phyloP scores from a whole-genome alignment of 2,329 filamentous ascomycete genomes.

The Myriosclerotinia scirpicola region DNA sequence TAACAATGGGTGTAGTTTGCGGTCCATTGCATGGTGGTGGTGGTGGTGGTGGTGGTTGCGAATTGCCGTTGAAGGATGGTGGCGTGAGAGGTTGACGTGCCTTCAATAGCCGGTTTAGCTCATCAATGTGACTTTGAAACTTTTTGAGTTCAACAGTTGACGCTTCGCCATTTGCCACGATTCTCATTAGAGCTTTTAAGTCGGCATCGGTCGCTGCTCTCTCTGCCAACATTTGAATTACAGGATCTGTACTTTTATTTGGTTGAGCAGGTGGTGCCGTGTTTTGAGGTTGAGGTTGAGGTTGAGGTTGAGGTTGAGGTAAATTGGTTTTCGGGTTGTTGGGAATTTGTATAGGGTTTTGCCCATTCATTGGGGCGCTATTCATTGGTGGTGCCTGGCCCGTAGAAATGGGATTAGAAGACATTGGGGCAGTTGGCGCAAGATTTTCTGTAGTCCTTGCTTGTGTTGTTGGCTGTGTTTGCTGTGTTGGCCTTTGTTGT shows the following conservation, averaged over 20 bases:
- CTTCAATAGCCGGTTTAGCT: constrained; percentile 67
- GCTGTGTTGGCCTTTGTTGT: constrained; percentile 38
- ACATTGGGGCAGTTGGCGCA: constrained; percentile 3
- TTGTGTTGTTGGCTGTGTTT: constrained; percentile 27
- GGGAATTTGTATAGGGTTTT: neutral
- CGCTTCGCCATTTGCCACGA: constrained; percentile 74
- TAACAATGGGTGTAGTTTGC: constrained; percentile 25
- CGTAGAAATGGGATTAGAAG: neutral
- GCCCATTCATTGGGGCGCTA: constrained; percentile 5
- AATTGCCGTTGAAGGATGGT: constrained; percentile 30
- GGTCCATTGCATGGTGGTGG: constrained; percentile 25
- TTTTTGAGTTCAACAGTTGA: constrained; percentile 68
- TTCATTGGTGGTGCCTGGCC: constrained; percentile 1
- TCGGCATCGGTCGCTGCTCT: constrained; percentile 71
- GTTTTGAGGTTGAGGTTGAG: constrained; percentile 12
- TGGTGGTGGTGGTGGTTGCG: constrained; percentile 28
- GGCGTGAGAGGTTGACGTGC: constrained; percentile 54
- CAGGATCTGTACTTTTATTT: constrained; percentile 61
- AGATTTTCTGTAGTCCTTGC: constrained; percentile 26
- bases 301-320: constrained; percentile 8
- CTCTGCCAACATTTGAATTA: constrained; percentile 77
- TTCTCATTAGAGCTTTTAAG: constrained; percentile 77
- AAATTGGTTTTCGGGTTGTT: constrained; percentile 14
- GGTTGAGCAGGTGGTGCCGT: constrained; percentile 26
- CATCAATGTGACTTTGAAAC: constrained; percentile 79